A percentile compares a stretch with the other conserved stretches of the same genome.
Evolutionary conservation across 2,329 filamentous ascomycete genomes (phyloP).

Genomic region (Camillea tinctor): DNA sequence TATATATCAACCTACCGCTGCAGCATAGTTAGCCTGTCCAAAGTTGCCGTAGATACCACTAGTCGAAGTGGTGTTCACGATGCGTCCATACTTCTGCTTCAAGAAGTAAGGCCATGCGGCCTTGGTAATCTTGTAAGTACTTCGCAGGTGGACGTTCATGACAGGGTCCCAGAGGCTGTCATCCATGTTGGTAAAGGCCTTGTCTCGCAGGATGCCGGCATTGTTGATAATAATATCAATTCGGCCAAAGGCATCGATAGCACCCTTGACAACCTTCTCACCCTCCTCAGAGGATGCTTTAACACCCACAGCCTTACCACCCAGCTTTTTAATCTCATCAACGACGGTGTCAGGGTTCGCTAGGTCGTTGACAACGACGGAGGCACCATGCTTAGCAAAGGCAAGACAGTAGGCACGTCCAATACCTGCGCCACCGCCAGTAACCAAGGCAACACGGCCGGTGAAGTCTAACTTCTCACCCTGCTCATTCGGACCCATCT

Average conservation of each 20-base stretch:
- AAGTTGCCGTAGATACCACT: conserved; percentile 99
- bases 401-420: conserved; percentile 87
- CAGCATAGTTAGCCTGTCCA: conserved; percentile 95
- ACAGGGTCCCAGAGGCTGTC: conserved; percentile 92
- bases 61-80: conserved; percentile 95
- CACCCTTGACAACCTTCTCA: conserved; percentile 84
- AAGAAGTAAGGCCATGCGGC: conserved; percentile 97
- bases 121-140: conserved; percentile 96
- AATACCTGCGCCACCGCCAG: conserved; percentile 85
- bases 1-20: conserved; percentile 60
- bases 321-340: conserved; percentile 84
- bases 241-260: conserved; percentile 90
- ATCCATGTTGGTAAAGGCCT: conserved; percentile 97
- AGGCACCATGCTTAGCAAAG: conserved; percentile 80
- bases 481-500: conserved; percentile 69
- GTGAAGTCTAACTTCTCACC: conserved; percentile 77
- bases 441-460: conserved; percentile 82
- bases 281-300: conserved; percentile 94
- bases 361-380: conserved; percentile 94
- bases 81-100: conserved; percentile 97
- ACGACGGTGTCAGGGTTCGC: conserved; percentile 88
- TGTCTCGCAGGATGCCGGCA: conserved; percentile 94
- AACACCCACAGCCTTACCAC: conserved; percentile 87
- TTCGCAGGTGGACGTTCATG: conserved; percentile 85
- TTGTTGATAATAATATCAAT: conserved; percentile 98